Base-by-base conservation (phyloP, 1,139 yeast genomes). In the Sugiyamaella japonica region DNA sequence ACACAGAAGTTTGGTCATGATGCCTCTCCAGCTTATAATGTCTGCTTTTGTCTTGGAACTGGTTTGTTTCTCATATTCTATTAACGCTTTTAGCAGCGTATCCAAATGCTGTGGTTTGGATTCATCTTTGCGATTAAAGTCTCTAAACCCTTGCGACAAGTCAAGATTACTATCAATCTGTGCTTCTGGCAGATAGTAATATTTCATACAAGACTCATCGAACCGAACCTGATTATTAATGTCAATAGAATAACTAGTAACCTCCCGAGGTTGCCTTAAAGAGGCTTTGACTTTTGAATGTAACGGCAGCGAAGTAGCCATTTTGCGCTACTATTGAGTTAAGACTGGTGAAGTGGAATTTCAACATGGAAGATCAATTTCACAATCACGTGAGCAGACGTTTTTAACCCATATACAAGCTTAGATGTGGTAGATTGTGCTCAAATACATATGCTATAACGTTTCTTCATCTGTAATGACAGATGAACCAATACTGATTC, bases 11-110 rank as follows among this genome's bases (percentile, higher is more conserved):
- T 79, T 81, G 44, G 91, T 67, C 83, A 91, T 81, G 43, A 89
- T 73, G 0, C 97, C 97, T 61, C 98, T 76, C 78, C 89, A 89
- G 0, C 97, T 84, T 42, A 93, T 75, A 38, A 93, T 77, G 64
- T 89, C 89, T 2, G 81, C 83, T 31, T 78, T 78, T 1, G 80
- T 67, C 59, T 78, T 83, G 1, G 76, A 76, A 17, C 73, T 71
- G n/a, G 69, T 62, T 23, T 66, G 56, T 57, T 73, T 70, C 69
- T 93, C 98, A 63, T 80, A 74, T 8, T 73, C 64, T 58, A 76
- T 73, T 16, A 91, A 66, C 0, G 89, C 83, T 25, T 69, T 63
- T 40, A 91, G 71, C 13, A 87, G 71, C 1, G 85, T 82, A 46
- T 77, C 76, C 58, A 90, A 77, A 58, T 84, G 85, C 7, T 81